Conservation (phyloP, 257 asterid genomes). For the Solanum sparsipilum region DNA sequence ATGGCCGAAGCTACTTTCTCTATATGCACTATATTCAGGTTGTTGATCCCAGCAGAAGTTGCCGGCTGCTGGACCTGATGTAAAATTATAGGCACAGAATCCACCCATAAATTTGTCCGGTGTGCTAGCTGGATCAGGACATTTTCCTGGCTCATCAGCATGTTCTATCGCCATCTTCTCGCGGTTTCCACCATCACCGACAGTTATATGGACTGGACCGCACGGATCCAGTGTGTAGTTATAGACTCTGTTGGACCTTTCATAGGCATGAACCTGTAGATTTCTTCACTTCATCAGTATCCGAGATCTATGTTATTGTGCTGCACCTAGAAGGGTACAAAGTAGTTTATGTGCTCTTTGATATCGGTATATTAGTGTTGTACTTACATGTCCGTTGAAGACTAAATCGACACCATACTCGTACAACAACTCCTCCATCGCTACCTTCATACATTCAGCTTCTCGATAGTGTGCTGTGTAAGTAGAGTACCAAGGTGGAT, state of each 20-base stretch:
- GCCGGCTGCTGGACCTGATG: slow-evolving; percentile 84
- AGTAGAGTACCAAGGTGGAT: slow-evolving; percentile 91
- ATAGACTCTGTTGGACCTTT: slow-evolving; percentile 89
- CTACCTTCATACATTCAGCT: slow-evolving; percentile 86
- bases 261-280: slow-evolving; percentile 83
- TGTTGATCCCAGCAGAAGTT: slow-evolving; percentile 90
- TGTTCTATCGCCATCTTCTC: slow-evolving; percentile 76
- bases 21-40: slow-evolving; percentile 83
- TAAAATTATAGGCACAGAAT: slow-evolving; percentile 68
- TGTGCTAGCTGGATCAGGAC: slow-evolving; percentile 68
- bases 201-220: slow-evolving; percentile 68
- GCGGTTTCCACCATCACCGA: slow-evolving; percentile 92
- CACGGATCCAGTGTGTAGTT: slow-evolving; percentile 81
- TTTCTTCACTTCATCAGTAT: neutral
- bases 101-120: slow-evolving; percentile 78
- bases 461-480: slow-evolving; percentile 89
- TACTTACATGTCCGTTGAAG: slow-evolving; percentile 86
- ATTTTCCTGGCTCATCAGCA: slow-evolving; percentile 61
- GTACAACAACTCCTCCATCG: slow-evolving; percentile 75
- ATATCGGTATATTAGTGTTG: neutral
- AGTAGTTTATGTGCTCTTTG: neutral
- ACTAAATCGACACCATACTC: slow-evolving; percentile 66
- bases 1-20: slow-evolving; percentile 92
- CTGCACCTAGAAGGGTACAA: neutral
- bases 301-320: neutral